A percentile compares a stretch with the other conserved stretches of the same genome.
These are phyloP conservation scores for Beta lomatogona DNA, from an alignment of 179 eudicot species.

Conservation along the genomic window DNA sequence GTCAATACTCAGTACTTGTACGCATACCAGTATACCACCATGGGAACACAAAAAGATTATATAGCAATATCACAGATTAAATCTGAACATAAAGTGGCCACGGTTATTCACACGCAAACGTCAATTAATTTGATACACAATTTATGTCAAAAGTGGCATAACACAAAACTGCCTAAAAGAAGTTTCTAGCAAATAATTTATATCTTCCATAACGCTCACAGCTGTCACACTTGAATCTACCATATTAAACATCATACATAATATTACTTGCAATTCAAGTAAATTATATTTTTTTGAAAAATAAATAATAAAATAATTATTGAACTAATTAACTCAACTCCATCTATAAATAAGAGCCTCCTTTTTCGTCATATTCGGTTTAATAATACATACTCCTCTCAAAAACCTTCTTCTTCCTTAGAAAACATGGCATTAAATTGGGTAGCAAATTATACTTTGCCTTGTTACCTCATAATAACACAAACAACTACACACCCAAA, in stretches of 20 bases:
- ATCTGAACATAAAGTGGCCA: neutral
- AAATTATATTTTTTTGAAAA: neutral
- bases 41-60: neutral
- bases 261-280: constrained; percentile 6
- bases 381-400: constrained; percentile 10
- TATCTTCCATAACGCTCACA: neutral
- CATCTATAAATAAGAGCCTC: constrained; percentile 22
- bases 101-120: constrained; percentile 14
- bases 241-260: neutral
- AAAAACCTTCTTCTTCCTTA: neutral
- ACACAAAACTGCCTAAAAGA: neutral
- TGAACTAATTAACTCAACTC: no score
- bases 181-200: neutral
- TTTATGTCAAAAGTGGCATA: constrained; percentile 1
- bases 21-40: neutral
- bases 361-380: constrained; percentile 9
- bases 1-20: neutral
- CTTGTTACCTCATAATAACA: constrained; percentile 16
- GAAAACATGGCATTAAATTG: constrained; percentile 23
- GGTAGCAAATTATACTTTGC: constrained; percentile 12
- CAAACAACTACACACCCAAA: neutral
- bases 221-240: neutral
- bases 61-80: neutral
- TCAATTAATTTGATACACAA: neutral
- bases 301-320: neutral